Evolutionary conservation across 2,329 filamentous ascomycete genomes (phyloP), one percentile per base, ranked within the genome.

Genomic region (Knoxdaviesia proteae): DNA sequence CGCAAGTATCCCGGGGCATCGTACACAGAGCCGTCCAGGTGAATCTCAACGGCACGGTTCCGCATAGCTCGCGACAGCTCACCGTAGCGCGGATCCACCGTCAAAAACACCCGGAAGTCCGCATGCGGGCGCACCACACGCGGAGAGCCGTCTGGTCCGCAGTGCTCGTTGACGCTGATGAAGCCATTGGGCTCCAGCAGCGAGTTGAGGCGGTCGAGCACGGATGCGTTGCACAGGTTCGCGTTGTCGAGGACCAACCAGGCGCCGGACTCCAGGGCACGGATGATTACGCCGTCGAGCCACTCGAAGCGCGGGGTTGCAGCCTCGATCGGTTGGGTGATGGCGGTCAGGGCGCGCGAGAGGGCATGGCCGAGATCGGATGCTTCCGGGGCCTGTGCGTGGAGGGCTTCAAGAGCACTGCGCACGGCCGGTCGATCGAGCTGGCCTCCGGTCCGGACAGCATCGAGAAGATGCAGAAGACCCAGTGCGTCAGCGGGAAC

Each of bases 161-260:
- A 84, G 56, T 96, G 87, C 56, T 98, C 90, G 52, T 94, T 96
- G 56, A 98, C 80, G 51, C 83, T 84, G 29, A 98, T 64, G 47
- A 76, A 77, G 1, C 90, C 90, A 52, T 87, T 79, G 0, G 86
- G 87, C 56, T 98, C 90, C 6, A 96, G 77, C 6, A 98, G 64
- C 0, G 90, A 96, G 57, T 98, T 98, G 42, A 98, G 64, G 47
- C 92, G 74, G 59, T 98, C 90, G 7, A 98, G 69, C 1, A 98
- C 90, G 6, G 88, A 94, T 30, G 88, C 80, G 53, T 81, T 94
- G 62, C 92, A 98, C 45, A 98, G 70, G 53, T 98, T 98, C 46
- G 92, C 90, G 58, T 98, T 94, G 59, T 98, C 90, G 29, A 98
- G 74, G 7, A 98, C 78, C 11, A 98, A 67, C 90, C 90, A 98